Evolutionary conservation across 495 filamentous ascomycete species (phyloP).

Genomic region (Penicillium bovifimosum): DNA sequence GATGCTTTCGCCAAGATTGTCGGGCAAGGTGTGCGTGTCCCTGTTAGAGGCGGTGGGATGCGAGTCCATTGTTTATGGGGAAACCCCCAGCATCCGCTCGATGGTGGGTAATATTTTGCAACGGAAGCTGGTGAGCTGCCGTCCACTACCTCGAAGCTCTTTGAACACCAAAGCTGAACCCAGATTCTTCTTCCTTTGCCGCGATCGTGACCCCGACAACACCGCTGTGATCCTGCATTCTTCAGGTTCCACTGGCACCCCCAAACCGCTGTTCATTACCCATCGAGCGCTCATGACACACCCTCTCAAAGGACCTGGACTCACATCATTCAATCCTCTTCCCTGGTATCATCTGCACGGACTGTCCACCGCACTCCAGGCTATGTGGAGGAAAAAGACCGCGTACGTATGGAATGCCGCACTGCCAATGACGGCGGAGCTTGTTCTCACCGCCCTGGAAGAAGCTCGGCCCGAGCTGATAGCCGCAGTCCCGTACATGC

Average conservation of each 20-base stretch:
- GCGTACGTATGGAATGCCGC: constrained; percentile 47
- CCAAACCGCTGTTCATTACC: constrained; percentile 47
- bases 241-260: constrained; percentile 53
- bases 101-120: constrained; percentile 40
- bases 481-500: constrained; percentile 52
- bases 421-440: constrained; percentile 48
- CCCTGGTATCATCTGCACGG: constrained; percentile 54
- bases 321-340: constrained; percentile 50
- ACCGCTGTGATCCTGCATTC: constrained; percentile 49
- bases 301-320: constrained; percentile 24
- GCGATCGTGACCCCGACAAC: constrained; percentile 25
- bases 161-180: constrained; percentile 15
- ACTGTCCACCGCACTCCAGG: constrained; percentile 41
- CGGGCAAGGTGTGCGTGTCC: constrained; percentile 45
- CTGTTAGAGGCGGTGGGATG: constrained; percentile 45
- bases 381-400: constrained; percentile 47
- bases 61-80: constrained; percentile 39
- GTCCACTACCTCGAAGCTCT: constrained; percentile 21
- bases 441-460: constrained; percentile 42
- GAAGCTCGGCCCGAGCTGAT: constrained; percentile 44
- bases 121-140: constrained; percentile 30
- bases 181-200: constrained; percentile 29
- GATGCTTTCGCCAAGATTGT: constrained; percentile 55
- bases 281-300: constrained; percentile 39
- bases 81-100: constrained; percentile 33